These are phyloP conservation scores for Ilex aquifolium DNA, from an alignment of 257 asterid species.

Conservation along the genomic window DNA sequence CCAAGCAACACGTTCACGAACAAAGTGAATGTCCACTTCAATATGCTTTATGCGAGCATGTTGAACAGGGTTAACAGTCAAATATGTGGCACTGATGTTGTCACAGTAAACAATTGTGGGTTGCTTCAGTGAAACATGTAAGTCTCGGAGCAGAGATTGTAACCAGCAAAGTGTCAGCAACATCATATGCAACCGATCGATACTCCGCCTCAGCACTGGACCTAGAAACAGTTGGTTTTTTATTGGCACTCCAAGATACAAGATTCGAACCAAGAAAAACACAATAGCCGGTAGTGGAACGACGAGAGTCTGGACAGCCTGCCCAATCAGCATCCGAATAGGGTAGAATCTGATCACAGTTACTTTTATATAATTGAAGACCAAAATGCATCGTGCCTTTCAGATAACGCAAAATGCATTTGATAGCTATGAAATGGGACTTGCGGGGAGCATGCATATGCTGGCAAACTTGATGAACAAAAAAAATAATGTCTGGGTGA, in stretches of 20 bases:
- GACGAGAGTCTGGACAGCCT: neutral
- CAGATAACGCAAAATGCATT: neutral
- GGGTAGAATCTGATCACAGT: neutral
- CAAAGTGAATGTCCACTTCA: no score
- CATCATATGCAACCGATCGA: neutral
- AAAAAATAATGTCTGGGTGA: no score
- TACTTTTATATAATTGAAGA: neutral
- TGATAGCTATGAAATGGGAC: neutral
- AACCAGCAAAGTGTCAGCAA: neutral
- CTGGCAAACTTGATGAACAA: no score
- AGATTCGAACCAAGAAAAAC: neutral
- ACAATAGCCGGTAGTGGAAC: neutral
- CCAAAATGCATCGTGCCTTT: neutral
- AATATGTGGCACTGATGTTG: no score
- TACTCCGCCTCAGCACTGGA: constrained; percentile 1
- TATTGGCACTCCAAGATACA: neutral
- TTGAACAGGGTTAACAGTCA: no score
- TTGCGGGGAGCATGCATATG: no score
- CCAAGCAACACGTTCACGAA: no score
- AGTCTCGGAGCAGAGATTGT: no score
- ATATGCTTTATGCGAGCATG: no score
- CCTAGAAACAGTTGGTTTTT: neutral
- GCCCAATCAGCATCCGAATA: neutral
- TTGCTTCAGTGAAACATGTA: no score
- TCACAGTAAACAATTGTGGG: no score